These are phyloP conservation scores for Diplosphaera chodatii DNA, from an alignment of 139 green algal species.

Conservation along the genomic window DNA sequence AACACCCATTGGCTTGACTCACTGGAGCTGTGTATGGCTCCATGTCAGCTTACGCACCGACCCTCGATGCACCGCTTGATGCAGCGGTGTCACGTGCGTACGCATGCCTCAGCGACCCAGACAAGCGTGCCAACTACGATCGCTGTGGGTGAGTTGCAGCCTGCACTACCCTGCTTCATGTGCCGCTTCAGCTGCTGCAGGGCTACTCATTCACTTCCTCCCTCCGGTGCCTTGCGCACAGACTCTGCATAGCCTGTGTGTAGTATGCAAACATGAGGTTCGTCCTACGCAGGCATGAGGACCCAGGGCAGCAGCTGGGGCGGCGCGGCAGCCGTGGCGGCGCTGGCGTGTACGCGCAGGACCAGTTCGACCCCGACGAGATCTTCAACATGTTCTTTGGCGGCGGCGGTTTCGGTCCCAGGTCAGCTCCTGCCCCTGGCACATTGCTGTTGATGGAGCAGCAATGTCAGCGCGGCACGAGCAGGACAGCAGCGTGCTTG, in stretches of 20 bases:
- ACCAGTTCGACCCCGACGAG: slow-evolving; percentile 50
- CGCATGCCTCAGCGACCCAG: slow-evolving; percentile 50
- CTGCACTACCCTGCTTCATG: not conserved
- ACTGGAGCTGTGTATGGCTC: too few species aligned
- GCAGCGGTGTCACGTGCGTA: slow-evolving; percentile 60
- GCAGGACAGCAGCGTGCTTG: too few species aligned
- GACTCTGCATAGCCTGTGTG: too few species aligned
- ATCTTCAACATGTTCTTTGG: slow-evolving; percentile 65
- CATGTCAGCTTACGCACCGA: too few species aligned
- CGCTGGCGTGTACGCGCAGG: slow-evolving; percentile 7
- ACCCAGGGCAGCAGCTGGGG: slow-evolving; percentile 8
- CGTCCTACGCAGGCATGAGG: not conserved
- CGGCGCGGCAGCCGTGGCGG: slow-evolving; percentile 11
- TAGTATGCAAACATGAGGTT: too few species aligned
- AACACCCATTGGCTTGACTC: too few species aligned
- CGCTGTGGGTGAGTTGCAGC: slow-evolving; percentile 35
- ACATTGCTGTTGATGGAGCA: too few species aligned
- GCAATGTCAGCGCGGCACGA: too few species aligned
- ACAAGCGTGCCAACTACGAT: slow-evolving; percentile 61
- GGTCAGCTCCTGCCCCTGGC: not conserved
- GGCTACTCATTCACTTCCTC: too few species aligned
- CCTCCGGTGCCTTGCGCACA: too few species aligned
- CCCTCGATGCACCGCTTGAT: too few species aligned
- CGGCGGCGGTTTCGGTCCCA: slow-evolving; percentile 22
- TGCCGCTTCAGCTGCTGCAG: too few species aligned